Base-by-base conservation (phyloP, 805 yeast genomes). In the Metschnikowia lachancei region DNA sequence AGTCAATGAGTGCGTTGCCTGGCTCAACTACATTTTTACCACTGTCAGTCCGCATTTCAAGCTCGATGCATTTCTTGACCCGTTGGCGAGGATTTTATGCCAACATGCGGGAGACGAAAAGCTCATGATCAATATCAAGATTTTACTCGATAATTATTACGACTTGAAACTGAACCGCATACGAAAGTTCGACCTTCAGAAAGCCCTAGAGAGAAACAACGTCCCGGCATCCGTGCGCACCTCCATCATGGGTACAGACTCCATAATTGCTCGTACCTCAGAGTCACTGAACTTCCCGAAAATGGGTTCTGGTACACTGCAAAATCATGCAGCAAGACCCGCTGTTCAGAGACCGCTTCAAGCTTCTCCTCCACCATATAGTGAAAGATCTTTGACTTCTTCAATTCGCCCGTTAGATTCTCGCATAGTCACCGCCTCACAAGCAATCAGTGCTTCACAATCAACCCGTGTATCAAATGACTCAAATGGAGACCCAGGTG, bases 101-200 rank as follows among this genome's bases (percentile, higher is more conserved):
- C 41, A 39, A 12, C 40, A 50, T 22, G 39, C 36, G 3, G 22
- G 19, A 8, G 45, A 49, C 31, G 43, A 33, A 10, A 58, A 50
- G 26, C 47, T 64, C 6, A 46, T 52, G 12, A 47, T 51, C 14
- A 51, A 59, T n/a, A 46, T 61, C 5, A 53, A 44, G 36, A 40
- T 44, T 7, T 53, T 69, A 17, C 59, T 68, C 17, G 54, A 52
- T 3, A 53, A 53, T 43, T 68, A 61, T 55, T 69, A 65, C 50
- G 58, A 57, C 30, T 38, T 60, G 44, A 61, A 56, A 38, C 62
- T 61, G 12, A 66, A 65, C 51, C 65, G 65, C 38, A 53, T 67
- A 13, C 81, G 80, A 31, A 72, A 69, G 51, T 63, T 61, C 26
- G 83, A 78, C 49, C 64, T 82, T 31, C 59, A 68, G 8, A 60